A percentile compares a stretch with the other conserved stretches of the same genome.
Conservation (phyloP, 2,329 filamentous ascomycete genomes). For the Botryotinia calthae region DNA sequence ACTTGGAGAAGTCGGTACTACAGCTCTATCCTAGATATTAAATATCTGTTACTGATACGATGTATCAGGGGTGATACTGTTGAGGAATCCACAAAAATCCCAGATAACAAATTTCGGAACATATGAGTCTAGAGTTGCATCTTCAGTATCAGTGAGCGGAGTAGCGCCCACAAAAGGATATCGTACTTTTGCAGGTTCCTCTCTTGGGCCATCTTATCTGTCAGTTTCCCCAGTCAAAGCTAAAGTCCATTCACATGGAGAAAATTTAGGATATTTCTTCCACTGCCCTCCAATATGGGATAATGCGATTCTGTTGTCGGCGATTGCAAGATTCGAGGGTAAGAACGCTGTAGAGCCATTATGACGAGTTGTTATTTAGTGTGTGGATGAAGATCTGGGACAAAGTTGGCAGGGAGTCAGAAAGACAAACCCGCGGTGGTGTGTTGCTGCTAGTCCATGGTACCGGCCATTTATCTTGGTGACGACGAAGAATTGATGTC, state of each 20-base stretch:
- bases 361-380: neutral
- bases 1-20: neutral
- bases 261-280: conserved; percentile 5
- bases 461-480: conserved; percentile 31
- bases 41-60: neutral
- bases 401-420: neutral
- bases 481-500: conserved; percentile 36
- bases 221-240: too few species aligned
- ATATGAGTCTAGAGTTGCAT: neutral
- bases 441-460: conserved; percentile 32
- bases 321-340: conserved; percentile 25
- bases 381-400: too few species aligned
- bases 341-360: neutral
- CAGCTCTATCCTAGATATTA: neutral
- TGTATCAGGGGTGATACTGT: neutral
- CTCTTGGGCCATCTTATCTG: too few species aligned
- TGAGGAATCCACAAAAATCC: conserved; percentile 3
- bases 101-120: neutral
- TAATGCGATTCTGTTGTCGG: conserved; percentile 27
- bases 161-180: conserved; percentile 15
- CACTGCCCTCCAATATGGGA: neutral
- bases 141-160: neutral
- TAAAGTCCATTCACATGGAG: conserved; percentile 11
- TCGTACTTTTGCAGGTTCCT: neutral
- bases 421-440: conserved; percentile 15